A percentile compares a stretch with the other conserved stretches of the same genome.
phyloP scores from a whole-genome alignment of 73 alveolate genomes.

The Paramecium octaurelia region DNA sequence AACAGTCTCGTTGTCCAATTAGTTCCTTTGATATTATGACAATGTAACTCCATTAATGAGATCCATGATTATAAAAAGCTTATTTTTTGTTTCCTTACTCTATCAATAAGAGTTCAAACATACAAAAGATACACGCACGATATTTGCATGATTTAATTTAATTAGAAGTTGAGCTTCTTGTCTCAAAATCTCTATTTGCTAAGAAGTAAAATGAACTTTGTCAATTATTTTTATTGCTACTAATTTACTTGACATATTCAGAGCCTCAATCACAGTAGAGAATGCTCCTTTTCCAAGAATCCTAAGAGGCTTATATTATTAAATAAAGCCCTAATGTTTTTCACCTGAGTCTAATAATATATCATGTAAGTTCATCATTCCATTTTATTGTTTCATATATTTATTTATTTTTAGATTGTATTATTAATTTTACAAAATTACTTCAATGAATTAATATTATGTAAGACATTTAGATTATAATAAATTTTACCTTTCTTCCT shows the following conservation, averaged over 20 bases:
- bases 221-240: conserved; percentile 17
- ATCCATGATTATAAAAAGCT: not conserved
- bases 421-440: too few relatives aligned
- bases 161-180: not conserved
- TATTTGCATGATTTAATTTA: not conserved
- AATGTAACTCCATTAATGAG: conserved; percentile 3
- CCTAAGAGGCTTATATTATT: not conserved
- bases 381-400: not conserved
- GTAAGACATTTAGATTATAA: too few relatives aligned
- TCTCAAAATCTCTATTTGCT: not conserved
- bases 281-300: not conserved
- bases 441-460: too few relatives aligned
- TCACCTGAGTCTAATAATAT: not conserved
- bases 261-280: not conserved
- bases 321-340: not conserved
- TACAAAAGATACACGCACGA: not conserved
- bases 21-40: not conserved
- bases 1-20: not conserved
- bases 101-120: not conserved
- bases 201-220: not conserved
- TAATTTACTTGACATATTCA: not conserved
- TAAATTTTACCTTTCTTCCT: too few relatives aligned
- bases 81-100: conserved; percentile 1
- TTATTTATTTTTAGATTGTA: too few relatives aligned
- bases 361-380: not conserved